Evolutionary conservation across 768 basidiomycete species (phyloP), one percentile per base, ranked within the genome.

Genomic region (Pisolithus marmoratus): DNA sequence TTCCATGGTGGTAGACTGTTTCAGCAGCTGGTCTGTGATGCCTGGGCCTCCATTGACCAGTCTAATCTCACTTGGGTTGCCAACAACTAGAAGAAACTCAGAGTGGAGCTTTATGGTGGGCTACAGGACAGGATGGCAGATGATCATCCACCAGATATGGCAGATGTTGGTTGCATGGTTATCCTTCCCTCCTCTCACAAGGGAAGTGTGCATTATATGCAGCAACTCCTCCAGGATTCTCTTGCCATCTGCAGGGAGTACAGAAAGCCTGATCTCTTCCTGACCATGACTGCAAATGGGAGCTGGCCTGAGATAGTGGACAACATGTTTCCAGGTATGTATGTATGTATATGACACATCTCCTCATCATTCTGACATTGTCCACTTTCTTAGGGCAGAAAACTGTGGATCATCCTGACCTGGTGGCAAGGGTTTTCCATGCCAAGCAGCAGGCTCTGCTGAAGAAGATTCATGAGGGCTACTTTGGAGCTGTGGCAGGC

Each of bases 211-310:
- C 53, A 67, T 0, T 54, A 76, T 31, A 79, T 81, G 76, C 57
- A 65, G 0, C 71, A 76, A 46, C 57, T 61, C 0, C 74, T 68
- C 34, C 75, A 80, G 26, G 77, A 81, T 52, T 59, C 75, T 0
- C 64, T 81, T 64, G 76, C 80, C 0, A 64, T 83, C 23, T 70
- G 66, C 9, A 57, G 70, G 0, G 58, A 66, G 36, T 74, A 59
- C 41, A 54, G 56, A 1, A 72, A 70, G 7, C 60, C 70, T 9
- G 75, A 80, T 45, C 54, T 81, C 1, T 81, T 81, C 42, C 49
- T 82, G 0, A 83, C 78, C 0, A 71, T 81, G 65, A 82, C 79
- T 9, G 64, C 70, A 8, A 83, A 82, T 65, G 75, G 77, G 1
- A 44, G 62, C 0, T 83, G 81, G 81, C 60, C 60, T 2, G 79